Evolutionary conservation across 2,329 filamentous ascomycete species (phyloP), one percentile per base, ranked within the genome.

Genomic region (Epichloe uncinata): DNA sequence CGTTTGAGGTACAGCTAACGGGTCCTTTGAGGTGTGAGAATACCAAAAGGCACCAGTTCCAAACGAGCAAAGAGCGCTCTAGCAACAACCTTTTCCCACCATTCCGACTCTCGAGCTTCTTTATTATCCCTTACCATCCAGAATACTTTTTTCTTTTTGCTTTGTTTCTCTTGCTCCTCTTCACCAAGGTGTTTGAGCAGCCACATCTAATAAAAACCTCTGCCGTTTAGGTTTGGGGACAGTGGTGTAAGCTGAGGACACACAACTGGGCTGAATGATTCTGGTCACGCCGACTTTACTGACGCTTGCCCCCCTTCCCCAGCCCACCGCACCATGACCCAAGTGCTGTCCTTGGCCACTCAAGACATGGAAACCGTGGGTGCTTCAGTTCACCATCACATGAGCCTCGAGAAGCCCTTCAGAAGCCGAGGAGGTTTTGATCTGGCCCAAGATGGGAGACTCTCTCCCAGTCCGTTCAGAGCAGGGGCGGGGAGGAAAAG

Each of bases 401-500:
- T 57, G 51, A 55, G 56, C 52, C 47, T 58, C 38, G 53, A 55
- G 45, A 55, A 50, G 54, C 53, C 52, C 42, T 54, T 56, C 43
- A 52, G 51, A 48, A 48, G 48, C 26, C 26, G 45, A 41, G 42
- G 45, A 42, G 47, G 53, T 45, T 50, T 53, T 38, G 37, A 44
- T 18, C 16, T 43, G 41, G 50, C 51, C n/a, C 38, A 45, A 12
- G 54, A 50, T 35, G 48, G 47, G 16, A 49, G 48, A 40, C 50
- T 40, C 4, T 50, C 52, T 22, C 52, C 52, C 5, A 46, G 47
- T 30, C 48, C 51, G 26, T 50, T 49, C 46, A 42, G 48, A 44
- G 37, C 50, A 34, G 44, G 52, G 18, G 26, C 53, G 36, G 54
- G 56, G 42, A 62, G 66, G 56, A 76, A 75, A 59, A 68, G 74